Conservation (phyloP, 805 yeast species). For the Metschnikowia aberdeeniae region DNA sequence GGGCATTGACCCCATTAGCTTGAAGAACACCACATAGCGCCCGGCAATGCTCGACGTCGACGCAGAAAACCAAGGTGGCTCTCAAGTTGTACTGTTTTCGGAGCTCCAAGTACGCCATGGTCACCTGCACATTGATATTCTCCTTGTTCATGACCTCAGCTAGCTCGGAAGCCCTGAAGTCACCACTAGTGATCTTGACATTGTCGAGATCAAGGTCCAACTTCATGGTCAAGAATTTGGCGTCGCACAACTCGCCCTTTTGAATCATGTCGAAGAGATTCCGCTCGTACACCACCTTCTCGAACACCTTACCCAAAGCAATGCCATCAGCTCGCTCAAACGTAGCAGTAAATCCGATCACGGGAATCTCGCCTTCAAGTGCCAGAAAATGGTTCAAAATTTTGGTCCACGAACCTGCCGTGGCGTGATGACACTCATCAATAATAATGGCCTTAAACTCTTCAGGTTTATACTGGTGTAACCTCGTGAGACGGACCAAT, state of each 20-base stretch:
- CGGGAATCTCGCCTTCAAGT: constrained; percentile 39
- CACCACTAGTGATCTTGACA: constrained; percentile 38
- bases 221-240: constrained; percentile 56
- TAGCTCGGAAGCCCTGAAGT: constrained; percentile 50
- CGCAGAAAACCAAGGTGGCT: constrained; percentile 75
- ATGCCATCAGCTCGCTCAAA: constrained; percentile 70
- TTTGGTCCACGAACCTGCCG: constrained; percentile 60
- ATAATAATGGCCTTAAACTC: constrained; percentile 71
- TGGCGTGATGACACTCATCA: constrained; percentile 93
- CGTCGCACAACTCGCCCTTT: constrained; percentile 67
- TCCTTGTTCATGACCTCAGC: constrained; percentile 53
- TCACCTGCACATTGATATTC: constrained; percentile 52
- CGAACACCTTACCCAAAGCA: constrained; percentile 56
- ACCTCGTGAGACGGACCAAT: constrained; percentile 42
- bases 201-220: constrained; percentile 42
- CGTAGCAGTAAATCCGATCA: constrained; percentile 89
- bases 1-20: constrained; percentile 60
- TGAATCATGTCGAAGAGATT: constrained; percentile 61
- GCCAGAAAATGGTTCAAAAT: constrained; percentile 60
- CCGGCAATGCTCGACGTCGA: constrained; percentile 63
- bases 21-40: constrained; percentile 51
- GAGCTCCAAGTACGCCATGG: constrained; percentile 46
- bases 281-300: constrained; percentile 69
- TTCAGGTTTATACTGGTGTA: constrained; percentile 49
- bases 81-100: constrained; percentile 37